Conservation (phyloP, 2,329 filamentous ascomycete species). For the Aspergillus floridensis region DNA sequence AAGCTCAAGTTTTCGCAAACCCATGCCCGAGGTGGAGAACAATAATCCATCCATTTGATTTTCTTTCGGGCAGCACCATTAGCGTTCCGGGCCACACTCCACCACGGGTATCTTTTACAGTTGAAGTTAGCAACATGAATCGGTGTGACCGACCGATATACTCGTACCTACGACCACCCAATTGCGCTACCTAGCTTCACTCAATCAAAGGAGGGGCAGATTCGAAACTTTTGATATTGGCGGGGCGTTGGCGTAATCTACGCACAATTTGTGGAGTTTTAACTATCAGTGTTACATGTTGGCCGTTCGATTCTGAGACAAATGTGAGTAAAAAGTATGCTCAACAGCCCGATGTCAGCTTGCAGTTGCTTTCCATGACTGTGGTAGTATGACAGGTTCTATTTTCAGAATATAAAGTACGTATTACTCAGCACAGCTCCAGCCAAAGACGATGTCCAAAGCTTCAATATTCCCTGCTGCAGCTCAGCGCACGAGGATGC, state of each 20-base stretch:
- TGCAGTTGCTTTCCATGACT: background rate
- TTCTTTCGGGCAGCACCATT: conserved; percentile 4
- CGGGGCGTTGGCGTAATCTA: background rate
- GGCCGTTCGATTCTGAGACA: background rate
- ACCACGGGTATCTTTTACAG: conserved; percentile 5
- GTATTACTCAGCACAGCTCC: background rate
- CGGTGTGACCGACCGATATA: background rate
- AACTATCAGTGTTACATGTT: conserved; percentile 1
- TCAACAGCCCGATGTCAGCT: too few species aligned
- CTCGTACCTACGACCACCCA: background rate
- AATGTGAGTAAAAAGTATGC: background rate
- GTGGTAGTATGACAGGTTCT: background rate
- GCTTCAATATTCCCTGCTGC: background rate
- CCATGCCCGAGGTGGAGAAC: conserved; percentile 7
- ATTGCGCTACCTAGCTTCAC: background rate
- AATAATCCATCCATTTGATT: background rate
- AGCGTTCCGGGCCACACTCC: conserved; percentile 4
- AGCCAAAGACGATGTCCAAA: background rate
- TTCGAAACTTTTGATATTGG: conserved; percentile 1
- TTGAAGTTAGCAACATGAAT: background rate
- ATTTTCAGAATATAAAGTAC: background rate
- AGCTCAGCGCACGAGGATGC: background rate
- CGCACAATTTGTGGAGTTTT: background rate
- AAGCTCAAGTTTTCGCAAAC: background rate
- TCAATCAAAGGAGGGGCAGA: background rate